These are phyloP conservation scores for Phaffomyces opuntiae DNA, from an alignment of 805 yeast species.

Conservation along the genomic window DNA sequence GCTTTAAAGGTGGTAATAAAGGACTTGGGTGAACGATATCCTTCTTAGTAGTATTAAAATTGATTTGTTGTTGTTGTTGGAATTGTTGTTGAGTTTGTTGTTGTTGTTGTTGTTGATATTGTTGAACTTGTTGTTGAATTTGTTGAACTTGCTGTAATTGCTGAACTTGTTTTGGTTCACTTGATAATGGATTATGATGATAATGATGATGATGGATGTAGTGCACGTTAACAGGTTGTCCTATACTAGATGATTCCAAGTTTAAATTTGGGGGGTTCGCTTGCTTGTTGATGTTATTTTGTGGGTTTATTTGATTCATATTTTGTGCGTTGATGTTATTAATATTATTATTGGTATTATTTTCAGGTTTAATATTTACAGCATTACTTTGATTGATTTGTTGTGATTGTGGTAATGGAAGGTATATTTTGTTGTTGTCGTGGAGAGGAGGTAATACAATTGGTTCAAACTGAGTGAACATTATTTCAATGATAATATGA, in stretches of 20 bases:
- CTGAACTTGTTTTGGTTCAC: no score
- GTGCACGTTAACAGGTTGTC: constrained; percentile 8
- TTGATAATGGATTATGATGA: constrained; percentile 3
- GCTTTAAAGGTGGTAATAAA: constrained; percentile 5
- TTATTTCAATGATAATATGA: background rate
- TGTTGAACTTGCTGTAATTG: no score
- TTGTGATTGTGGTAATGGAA: constrained; percentile 6
- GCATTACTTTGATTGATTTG: background rate
- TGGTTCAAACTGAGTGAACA: constrained; percentile 7
- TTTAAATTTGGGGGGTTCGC: background rate
- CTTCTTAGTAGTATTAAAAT: background rate
- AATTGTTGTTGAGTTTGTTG: background rate
- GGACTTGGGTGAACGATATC: constrained; percentile 6
- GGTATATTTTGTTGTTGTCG: constrained; percentile 6
- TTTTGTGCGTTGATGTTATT: no score
- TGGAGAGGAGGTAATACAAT: constrained; percentile 9
- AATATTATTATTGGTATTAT: no score
- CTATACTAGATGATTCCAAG: background rate
- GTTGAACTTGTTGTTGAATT: no score
- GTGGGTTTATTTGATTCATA: background rate
- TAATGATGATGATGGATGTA: constrained; percentile 7
- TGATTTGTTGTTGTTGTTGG: no score
- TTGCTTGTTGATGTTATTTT: constrained; percentile 6
- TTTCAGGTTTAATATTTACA: no score
- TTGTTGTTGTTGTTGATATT: background rate